These are phyloP conservation scores for Dactylellina parvicollis DNA, from an alignment of 2,329 filamentous ascomycete genomes.

Conservation along the genomic window DNA sequence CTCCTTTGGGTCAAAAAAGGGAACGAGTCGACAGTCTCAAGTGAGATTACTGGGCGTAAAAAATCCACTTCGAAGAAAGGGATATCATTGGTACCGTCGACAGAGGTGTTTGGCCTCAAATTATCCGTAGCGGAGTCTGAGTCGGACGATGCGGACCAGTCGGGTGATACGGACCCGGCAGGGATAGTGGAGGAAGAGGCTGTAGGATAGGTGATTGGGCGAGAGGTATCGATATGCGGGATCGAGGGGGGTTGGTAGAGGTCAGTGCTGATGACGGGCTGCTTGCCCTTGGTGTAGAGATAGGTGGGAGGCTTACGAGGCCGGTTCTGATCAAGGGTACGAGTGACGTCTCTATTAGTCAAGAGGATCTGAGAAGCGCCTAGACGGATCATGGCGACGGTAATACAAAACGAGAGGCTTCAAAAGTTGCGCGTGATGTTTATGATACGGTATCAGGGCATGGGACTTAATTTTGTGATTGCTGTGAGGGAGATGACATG, in stretches of 20 bases:
- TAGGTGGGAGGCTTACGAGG: slow-evolving; percentile 29
- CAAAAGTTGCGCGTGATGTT: no score
- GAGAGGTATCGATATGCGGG: slow-evolving; percentile 10
- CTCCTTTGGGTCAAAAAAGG: slow-evolving; percentile 15
- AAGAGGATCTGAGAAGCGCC: slow-evolving; percentile 37
- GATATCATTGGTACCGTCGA: slow-evolving; percentile 4
- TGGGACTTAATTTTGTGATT: no score
- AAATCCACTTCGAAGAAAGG: neutral
- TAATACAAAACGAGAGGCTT: neutral
- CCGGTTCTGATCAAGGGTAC: slow-evolving; percentile 29
- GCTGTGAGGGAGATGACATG: no score
- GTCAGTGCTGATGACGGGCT: slow-evolving; percentile 15
- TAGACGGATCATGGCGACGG: slow-evolving; percentile 29
- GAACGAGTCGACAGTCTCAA: slow-evolving; percentile 36
- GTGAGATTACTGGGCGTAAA: slow-evolving; percentile 27
- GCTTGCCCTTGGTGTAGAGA: slow-evolving; percentile 48
- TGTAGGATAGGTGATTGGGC: neutral
- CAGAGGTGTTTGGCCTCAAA: neutral
- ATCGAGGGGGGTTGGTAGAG: neutral
- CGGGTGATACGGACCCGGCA: slow-evolving; percentile 8
- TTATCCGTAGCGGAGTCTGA: slow-evolving; percentile 10
- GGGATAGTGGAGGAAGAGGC: neutral
- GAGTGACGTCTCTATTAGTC: slow-evolving; percentile 40
- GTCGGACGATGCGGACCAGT: slow-evolving; percentile 39
- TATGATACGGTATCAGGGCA: no score